Percentiles rank a stretch among this genome's conserved stretches.
phyloP scores from a whole-genome alignment of 1,139 yeast species.

The Magnusiomyces starmeri region DNA sequence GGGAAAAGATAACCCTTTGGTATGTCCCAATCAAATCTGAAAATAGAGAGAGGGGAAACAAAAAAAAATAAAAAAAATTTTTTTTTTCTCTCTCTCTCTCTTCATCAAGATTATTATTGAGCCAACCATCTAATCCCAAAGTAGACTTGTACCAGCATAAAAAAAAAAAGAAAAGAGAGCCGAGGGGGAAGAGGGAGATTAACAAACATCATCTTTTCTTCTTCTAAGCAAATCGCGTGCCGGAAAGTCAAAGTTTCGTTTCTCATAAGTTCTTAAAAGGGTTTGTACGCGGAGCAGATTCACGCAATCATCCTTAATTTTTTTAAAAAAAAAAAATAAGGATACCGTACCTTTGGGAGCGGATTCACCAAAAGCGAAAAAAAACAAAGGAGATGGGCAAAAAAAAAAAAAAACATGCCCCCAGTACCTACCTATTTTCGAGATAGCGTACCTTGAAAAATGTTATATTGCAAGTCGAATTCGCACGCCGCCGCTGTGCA shows the following conservation, averaged over 20 bases:
- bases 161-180: background rate
- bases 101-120: no score
- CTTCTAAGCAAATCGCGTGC: no score
- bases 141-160: no score
- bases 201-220: background rate
- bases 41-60: background rate
- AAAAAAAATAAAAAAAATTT: background rate
- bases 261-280: background rate
- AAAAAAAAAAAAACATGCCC: no score
- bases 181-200: background rate
- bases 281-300: background rate
- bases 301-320: background rate
- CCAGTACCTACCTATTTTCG: background rate
- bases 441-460: background rate
- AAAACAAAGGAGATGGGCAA: background rate
- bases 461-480: background rate
- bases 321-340: background rate
- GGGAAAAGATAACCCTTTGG: no score
- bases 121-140: no score
- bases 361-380: background rate
- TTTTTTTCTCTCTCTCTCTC: background rate
- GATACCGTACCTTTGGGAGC: no score
- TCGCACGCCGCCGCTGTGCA: background rate
- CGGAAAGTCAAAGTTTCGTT: background rate
- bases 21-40: background rate